Evolutionary conservation across 257 asterid species (phyloP), one percentile per base, ranked within the genome.

Genomic region (Solanum okadae): DNA sequence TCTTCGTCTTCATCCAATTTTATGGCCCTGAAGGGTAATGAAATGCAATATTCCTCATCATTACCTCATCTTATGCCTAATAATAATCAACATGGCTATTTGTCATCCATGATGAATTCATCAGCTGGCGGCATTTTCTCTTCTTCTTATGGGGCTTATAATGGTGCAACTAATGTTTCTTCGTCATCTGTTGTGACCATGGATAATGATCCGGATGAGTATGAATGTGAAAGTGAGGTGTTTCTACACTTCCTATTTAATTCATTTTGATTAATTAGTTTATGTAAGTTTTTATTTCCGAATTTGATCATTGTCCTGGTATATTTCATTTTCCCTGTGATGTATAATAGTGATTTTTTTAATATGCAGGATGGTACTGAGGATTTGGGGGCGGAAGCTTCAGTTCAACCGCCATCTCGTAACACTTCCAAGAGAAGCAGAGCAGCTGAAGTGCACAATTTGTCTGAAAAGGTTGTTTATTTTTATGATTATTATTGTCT

Each of bases 391-490:
- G 92, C 68, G 76, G 95, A 89, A 88, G 89, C 90, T 33, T 89
- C 85, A 88, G 75, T 71, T 25, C 88, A 88, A 89, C 87, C 73
- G 77, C 77, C 89, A 27, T 49, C 87, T 0, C 89, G 94, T 34
- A 91, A 89, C 87, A 89, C 93, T 29, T 90, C 94, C 8, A 95
- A 95, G 94, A 92, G 98, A 85, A 92, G 94, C 87, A 91, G 98
- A 92, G 98, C 98, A 65, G 96, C 98, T 75, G 96, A 95, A 91
- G 95, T 95, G 75, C 98, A 95, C 86, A 95, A 95, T 90, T 89
- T 93, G 29, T 95, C 98, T 33, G 98, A 95, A 85, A 95, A 94
- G 94, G 98, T 95, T 81, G 37, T 34, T 61, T 78, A 23, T 33
- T 37, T 25, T 35, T 75, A 35, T 20, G 29, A 5, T 73, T 6